Base-by-base conservation (phyloP, 108 stramenopile genomes). In the Nitzschia sp. region DNA sequence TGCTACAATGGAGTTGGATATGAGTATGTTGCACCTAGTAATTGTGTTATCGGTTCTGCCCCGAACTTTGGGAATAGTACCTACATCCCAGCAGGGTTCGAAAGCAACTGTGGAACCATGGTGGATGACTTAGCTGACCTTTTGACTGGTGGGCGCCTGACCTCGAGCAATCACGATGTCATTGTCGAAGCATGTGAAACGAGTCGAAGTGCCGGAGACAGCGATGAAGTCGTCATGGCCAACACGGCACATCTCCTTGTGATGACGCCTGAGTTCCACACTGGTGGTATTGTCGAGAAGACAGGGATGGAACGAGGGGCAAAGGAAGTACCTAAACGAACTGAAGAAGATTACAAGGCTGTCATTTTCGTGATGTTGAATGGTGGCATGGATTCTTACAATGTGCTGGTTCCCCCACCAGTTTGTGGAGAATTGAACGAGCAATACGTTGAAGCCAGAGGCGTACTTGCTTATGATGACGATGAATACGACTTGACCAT, bases 321-420 rank as follows among this genome's bases (percentile, higher is more conserved):
- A 10, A 54, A 69, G 8, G 50, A 54, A 37, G 40, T 41, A 20
- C 72, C 79, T 19, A 43, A 42, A 51, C 14, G 56, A 21, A 53
- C 67, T 41, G 62, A 52, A 7, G 53, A 55, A n/a, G 51, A 77
- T 10, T 86, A 86, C 67, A 86, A 83, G 62, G 80, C 82, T 3
- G 64, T 86, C 19, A 75, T 86, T 9, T 81, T 79, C 57, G 48
- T 83, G 10, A 58, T 83, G 52, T 67, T 86, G 55, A 44, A 37
- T 0, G 85, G 85, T 37, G 85, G 82, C 0, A 68, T 78, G 64
- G 85, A 83, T 40, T 73, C 75, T 42, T 86, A 52, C 51, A 83
- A 86, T 56, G 71, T 86, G 65, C 41, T 86, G 20, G 79, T 70
- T 7, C 85, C 85, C 24, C 67, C 83, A 10, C 14, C 68, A 2